Base-by-base conservation (phyloP, 306 rosid species). In the Echinosophora koreensis region DNA sequence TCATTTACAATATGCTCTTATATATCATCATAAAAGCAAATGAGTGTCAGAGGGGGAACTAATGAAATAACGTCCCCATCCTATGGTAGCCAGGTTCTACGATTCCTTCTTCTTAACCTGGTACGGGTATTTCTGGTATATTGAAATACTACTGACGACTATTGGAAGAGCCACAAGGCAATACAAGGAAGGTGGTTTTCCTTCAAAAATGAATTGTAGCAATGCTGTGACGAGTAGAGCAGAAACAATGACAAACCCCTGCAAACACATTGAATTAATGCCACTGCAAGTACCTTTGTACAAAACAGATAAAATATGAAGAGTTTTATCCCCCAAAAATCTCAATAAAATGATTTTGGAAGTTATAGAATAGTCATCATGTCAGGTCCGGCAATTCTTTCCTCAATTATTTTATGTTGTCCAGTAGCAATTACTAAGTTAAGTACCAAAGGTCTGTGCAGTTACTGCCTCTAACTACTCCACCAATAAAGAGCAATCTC, bases 231-330 rank as follows among this genome's bases (percentile, higher is more conserved):
- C 95, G 16, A 92, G 81, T 81, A 95, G 93, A 15, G 99, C 99
- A 22, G 97, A 95, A 73, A 95, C 99, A 61, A 90, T 92, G 76
- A 95, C 97, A 78, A 95, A 95, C 10, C 99, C 99, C 99, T 95
- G 97, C 94, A 87, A 88, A 69, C 83, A 83, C 54, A 42, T 66
- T 6, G 41, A 74, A 52, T 34, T 41, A 55, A 38, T 38, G 59
- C 30, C 39, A 41, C 35, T 4, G 65, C 79, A 35, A 79, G 73
- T 59, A 59, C 22, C 72, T 28, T 28, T 22, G 51, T 2, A 55
- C 17, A 44, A 55, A 72, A 46, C 18, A 67, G 41, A 54, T 8
- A 18, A 78, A 46, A 74, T 38, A 71, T 5, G 52, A 38, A 72
- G 49, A 9, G 11, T 39, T 54, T 71, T 44, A 52, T 27, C 7